These are phyloP conservation scores for Canariomyces notabilis DNA, from an alignment of 2,329 filamentous ascomycete genomes.

Conservation along the genomic window DNA sequence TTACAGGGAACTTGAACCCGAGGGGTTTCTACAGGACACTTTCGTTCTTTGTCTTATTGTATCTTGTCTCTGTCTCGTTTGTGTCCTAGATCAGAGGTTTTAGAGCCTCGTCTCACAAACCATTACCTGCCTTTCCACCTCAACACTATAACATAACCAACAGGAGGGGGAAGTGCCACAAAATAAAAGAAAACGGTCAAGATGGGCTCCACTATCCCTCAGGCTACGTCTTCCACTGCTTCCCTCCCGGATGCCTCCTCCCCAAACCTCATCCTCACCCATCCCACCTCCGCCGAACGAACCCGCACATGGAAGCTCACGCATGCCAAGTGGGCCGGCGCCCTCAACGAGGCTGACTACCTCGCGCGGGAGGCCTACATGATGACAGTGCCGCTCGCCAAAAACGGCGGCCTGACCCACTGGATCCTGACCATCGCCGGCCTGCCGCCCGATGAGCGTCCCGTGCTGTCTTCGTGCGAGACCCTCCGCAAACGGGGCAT, in stretches of 20 bases:
- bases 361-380: constrained; percentile 55
- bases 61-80: not conserved
- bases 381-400: constrained; percentile 51
- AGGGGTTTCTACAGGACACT: not conserved
- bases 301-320: constrained; percentile 51
- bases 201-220: constrained; percentile 11
- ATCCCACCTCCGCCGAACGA: constrained; percentile 54
- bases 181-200: not conserved
- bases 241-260: constrained; percentile 33
- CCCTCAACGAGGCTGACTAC: constrained; percentile 51
- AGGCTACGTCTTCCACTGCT: constrained; percentile 1
- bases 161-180: not conserved
- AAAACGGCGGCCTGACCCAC: constrained; percentile 53
- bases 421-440: constrained; percentile 57
- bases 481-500: constrained; percentile 56
- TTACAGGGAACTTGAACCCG: not conserved
- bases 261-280: constrained; percentile 43
- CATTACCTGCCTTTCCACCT: not conserved
- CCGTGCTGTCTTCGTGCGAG: constrained; percentile 60
- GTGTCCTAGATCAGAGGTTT: not conserved
- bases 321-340: constrained; percentile 53
- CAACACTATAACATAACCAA: not conserved
- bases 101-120: not conserved
- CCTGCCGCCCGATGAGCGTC: constrained; percentile 38
- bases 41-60: constrained; percentile 5